phyloP scores from a whole-genome alignment of 2,329 filamentous ascomycete species.

The Phoma herbarum region DNA sequence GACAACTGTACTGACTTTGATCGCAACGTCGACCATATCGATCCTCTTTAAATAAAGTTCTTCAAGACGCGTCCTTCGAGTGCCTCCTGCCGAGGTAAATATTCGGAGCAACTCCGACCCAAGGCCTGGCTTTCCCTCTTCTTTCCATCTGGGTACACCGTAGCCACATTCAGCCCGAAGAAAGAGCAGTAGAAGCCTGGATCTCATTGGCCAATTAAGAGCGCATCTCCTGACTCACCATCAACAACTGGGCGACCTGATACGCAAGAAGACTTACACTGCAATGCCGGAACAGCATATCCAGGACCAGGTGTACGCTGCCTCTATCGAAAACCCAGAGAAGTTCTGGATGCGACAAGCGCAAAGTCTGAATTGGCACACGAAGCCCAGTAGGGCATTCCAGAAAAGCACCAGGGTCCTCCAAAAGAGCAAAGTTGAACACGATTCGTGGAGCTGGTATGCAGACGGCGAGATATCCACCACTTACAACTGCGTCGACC shows the following conservation, averaged over 20 bases:
- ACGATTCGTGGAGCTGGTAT: constrained; percentile 90
- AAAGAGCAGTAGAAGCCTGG: not conserved
- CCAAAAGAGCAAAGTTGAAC: constrained; percentile 64
- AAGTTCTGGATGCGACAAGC: constrained; percentile 81
- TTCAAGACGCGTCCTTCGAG: not conserved
- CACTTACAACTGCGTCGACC: constrained; percentile 89
- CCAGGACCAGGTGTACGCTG: constrained; percentile 61
- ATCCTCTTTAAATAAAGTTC: not conserved
- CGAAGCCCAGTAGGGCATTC: constrained; percentile 71
- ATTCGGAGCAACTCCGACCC: not conserved
- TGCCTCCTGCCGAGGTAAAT: constrained; percentile 1
- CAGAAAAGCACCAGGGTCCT: constrained; percentile 69
- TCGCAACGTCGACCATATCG: not conserved
- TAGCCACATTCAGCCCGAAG: not conserved
- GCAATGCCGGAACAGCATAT: constrained; percentile 33
- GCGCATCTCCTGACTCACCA: not conserved
- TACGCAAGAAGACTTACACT: not conserved
- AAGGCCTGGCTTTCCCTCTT: not conserved
- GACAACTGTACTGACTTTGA: too few relatives aligned
- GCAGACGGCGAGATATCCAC: constrained; percentile 88
- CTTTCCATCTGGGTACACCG: not conserved
- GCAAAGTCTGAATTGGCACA: constrained; percentile 81
- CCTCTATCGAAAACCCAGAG: constrained; percentile 73
- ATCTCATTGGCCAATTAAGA: not conserved
- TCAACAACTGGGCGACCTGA: not conserved